Base-by-base conservation (phyloP, 192 early-diverging fungal genomes). In the Kickxella alabastrina region DNA sequence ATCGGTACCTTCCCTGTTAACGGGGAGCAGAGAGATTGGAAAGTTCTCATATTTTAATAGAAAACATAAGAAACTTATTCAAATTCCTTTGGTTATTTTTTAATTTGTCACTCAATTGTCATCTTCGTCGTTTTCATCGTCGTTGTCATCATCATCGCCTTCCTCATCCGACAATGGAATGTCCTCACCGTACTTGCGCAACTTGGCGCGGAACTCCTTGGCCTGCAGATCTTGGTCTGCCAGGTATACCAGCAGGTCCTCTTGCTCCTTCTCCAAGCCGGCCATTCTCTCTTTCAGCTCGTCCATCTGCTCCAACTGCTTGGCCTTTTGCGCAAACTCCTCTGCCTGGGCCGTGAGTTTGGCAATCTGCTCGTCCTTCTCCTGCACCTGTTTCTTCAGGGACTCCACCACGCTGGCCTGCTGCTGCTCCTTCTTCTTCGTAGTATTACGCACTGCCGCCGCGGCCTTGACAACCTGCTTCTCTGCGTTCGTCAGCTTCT, bases 241-340 rank as follows among this genome's bases (percentile, higher is more conserved):
- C 52, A 93, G 57, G 44, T 82, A 89, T 24, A 91, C 83, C 28
- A 93, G 70, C 46, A 93, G 56, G 57, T 95, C 92, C 46, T 92
- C 92, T 43, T 90, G 88, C 53, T 92, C 88, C 46, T 80, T 81
- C 59, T 83, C 82, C 18, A 66, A 18, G 3, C 44, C 42, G 0
- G 57, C 56, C 3, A 77, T 24, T 47, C 53, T 75, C 57, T 34
- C 86, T 52, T 52, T 80, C 28, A 58, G 50, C 47, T 54, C 75
- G n/a, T 52, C 68, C 29, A 59, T 42, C 12, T 37, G 13, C 15
- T 28, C 65, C 12, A 52, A n/a, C 15, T 55, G 25, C 48, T 59
- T 60, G 23, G 38, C 36, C 48, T 53, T 59, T 18, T 57, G 40
- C 18, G 40, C 40, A 13, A 91, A 64, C 65, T 92, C 91, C 21